Base-by-base conservation (phyloP, 768 basidiomycete genomes). In the Sarcodon sp. region DNA sequence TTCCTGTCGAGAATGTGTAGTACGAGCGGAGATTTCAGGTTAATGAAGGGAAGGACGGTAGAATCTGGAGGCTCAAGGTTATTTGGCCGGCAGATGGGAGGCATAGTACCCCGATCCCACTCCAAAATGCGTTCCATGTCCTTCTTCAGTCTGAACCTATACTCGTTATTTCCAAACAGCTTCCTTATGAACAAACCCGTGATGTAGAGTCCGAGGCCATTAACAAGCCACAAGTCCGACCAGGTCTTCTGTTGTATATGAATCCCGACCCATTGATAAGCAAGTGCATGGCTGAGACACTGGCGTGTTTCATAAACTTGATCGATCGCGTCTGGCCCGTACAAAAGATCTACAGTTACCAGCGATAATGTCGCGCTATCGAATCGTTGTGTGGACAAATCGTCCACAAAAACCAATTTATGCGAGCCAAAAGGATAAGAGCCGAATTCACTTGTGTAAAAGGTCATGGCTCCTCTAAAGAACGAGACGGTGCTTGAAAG, bases 201-300 rank as follows among this genome's bases (percentile, higher is more conserved):
- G 59, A 98, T 85, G 60, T 97, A 92, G 12, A 92, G 71, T 7
- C 89, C 84, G 43, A 99, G 69, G 1, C 93, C 96, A 57, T 94
- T 91, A 49, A 93, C 82, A n/a, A 99, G 78, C 96, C 96, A 99
- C 21, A 82, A 77, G 63, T 99, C 96, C 10, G 90, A 85, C 78
- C 88, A 89, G 31, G 81, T 76, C 67, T 90, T 91, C 46, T 85
- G 92, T 49, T 91, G 82, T 57, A 99, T 90, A 64, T 97, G 94
- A 64, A 99, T 80, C 27, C 96, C 93, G 48, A 88, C 73, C 96
- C 96, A 99, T 64, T 99, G 96, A 53, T 82, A 88, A 7, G 92
- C 93, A 33, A 98, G 73, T 5, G 89, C 84, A 60, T 97, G 89
- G 27, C 82, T 74, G 44, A 99, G 73, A 32, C 79, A 72, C 49